These are phyloP conservation scores for Achaetomium macrosporum DNA, from an alignment of 2,329 filamentous ascomycete genomes.

Conservation along the genomic window DNA sequence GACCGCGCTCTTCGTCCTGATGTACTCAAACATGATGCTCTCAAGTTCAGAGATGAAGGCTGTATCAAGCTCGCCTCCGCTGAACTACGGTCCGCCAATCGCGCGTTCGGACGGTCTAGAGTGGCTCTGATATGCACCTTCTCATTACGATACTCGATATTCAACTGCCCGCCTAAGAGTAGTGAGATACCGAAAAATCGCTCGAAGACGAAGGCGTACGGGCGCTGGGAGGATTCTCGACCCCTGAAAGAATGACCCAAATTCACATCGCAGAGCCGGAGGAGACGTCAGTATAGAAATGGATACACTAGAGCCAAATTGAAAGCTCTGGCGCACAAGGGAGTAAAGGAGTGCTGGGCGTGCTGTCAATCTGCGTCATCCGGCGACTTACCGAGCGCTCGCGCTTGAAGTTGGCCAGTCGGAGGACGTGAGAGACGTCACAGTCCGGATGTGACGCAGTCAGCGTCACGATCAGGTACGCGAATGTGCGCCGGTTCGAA, in stretches of 20 bases:
- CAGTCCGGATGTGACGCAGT: constrained; percentile 96
- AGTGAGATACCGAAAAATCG: no score
- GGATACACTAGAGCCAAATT: no score
- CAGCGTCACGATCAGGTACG: constrained; percentile 91
- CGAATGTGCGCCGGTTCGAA: constrained; percentile 84
- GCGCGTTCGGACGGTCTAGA: constrained; percentile 81
- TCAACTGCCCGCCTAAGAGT: no score
- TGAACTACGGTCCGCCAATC: constrained; percentile 92
- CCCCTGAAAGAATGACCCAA: no score
- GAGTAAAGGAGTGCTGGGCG: no score
- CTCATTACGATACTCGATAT: constrained; percentile 81
- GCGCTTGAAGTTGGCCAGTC: constrained; percentile 82
- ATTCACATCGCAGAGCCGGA: no score
- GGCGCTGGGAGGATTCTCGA: no score
- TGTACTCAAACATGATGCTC: constrained; percentile 64
- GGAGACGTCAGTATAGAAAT: no score
- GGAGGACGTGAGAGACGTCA: constrained; percentile 88
- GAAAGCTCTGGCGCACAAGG: no score
- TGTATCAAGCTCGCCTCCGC: constrained; percentile 81
- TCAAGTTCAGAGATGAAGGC: constrained; percentile 78
- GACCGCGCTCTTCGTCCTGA: constrained; percentile 69
- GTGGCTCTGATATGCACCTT: constrained; percentile 94
- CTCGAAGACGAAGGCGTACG: no score
- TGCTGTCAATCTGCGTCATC: constrained; percentile 82
- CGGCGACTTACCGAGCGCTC: constrained; percentile 74